Evolutionary conservation across 2,329 filamentous ascomycete genomes (phyloP).

Genomic region (Fusarium sp.): DNA sequence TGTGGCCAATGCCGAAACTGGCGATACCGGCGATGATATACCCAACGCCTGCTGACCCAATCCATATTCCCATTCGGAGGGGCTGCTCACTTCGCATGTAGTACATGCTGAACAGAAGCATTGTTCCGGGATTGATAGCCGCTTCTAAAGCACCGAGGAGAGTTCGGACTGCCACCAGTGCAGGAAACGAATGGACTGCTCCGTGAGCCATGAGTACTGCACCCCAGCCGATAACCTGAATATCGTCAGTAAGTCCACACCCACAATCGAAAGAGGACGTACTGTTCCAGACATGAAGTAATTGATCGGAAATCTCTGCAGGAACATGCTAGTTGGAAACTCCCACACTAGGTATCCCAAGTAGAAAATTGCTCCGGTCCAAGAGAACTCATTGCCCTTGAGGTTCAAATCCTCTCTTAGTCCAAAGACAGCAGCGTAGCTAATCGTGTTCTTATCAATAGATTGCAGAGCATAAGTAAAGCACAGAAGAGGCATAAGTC

Average conservation of each 20-base stretch:
- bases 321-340: conserved; percentile 10
- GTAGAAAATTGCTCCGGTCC: conserved; percentile 11
- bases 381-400: conserved; percentile 7
- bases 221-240: conserved; percentile 10
- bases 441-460: conserved; percentile 16
- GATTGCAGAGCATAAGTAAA: conserved; percentile 4
- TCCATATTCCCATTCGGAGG: conserved; percentile 39
- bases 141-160: conserved; percentile 11
- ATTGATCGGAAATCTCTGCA: conserved; percentile 2
- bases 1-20: conserved; percentile 40
- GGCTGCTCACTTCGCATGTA: conserved; percentile 37
- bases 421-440: conserved; percentile 15
- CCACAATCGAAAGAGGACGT: accelerated
- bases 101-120: conserved; percentile 41
- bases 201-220: conserved; percentile 13
- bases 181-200: background rate
- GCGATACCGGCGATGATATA: conserved; percentile 41
- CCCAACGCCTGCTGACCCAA: conserved; percentile 29
- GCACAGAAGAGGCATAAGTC: background rate
- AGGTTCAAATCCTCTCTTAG: background rate
- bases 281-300: conserved; percentile 24
- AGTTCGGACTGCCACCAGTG: background rate
- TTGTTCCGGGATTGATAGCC: conserved; percentile 19
- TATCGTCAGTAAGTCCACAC: accelerated
- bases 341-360: conserved; percentile 9